A percentile compares a stretch with the other conserved stretches of the same genome.
phyloP scores from a whole-genome alignment of 805 yeast species.

The Cyberlindnera lachancei region DNA sequence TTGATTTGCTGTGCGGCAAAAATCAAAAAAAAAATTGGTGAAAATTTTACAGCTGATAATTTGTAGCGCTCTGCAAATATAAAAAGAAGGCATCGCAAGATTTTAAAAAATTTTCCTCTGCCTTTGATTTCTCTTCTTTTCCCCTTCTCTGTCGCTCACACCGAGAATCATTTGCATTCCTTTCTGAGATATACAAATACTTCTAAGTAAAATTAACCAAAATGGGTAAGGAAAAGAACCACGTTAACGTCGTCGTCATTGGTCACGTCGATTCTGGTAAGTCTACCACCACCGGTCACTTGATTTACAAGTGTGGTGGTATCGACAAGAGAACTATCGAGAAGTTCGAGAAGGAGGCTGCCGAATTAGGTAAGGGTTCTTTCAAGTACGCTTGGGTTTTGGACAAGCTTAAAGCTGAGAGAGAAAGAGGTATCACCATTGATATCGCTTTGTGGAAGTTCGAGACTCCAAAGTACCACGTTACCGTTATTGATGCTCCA shows the following conservation, averaged over 20 bases:
- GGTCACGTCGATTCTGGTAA: slow-evolving; percentile 99
- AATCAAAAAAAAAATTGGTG: background rate
- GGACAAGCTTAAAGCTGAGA: slow-evolving; percentile 93
- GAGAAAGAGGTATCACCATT: slow-evolving; percentile 96
- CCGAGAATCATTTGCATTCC: slow-evolving; percentile 30
- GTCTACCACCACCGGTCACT: slow-evolving; percentile 99
- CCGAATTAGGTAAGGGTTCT: slow-evolving; percentile 96
- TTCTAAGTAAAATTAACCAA: slow-evolving; percentile 14
- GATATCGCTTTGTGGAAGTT: slow-evolving; percentile 93
- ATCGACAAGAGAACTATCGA: slow-evolving; percentile 97
- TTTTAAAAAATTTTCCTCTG: slow-evolving; percentile 4
- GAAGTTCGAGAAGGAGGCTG: slow-evolving; percentile 98
- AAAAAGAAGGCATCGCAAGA: slow-evolving; percentile 3
- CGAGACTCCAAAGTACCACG: slow-evolving; percentile 91
- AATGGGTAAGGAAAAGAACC: slow-evolving; percentile 91
- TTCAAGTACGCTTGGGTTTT: slow-evolving; percentile 98
- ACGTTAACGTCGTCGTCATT: slow-evolving; percentile 99
- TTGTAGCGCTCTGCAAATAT: slow-evolving; percentile 1
- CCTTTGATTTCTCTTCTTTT: slow-evolving; percentile 4
- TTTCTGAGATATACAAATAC: slow-evolving; percentile 19
- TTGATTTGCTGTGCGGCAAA: background rate
- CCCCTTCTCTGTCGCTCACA: slow-evolving; percentile 25
- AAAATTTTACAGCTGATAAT: background rate
- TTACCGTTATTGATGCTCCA: slow-evolving; percentile 91
- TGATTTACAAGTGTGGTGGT: slow-evolving; percentile 99